These are phyloP conservation scores for Boletellus emodensis DNA, from an alignment of 768 basidiomycete species.

Conservation along the genomic window DNA sequence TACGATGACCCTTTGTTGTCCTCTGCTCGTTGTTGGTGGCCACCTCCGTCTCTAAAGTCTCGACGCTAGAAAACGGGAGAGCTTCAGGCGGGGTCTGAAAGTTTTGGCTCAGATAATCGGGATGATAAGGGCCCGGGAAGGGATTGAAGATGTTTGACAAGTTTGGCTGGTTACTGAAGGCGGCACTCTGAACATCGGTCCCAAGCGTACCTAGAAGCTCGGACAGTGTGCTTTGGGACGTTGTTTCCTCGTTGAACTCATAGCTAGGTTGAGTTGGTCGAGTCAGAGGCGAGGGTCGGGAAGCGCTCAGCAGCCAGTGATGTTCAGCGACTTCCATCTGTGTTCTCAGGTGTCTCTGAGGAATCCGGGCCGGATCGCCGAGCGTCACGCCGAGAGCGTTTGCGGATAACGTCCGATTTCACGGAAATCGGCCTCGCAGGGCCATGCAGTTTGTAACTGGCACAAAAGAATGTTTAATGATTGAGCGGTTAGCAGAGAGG, in stretches of 20 bases:
- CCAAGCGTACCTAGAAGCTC: too few relatives aligned
- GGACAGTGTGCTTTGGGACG: too few relatives aligned
- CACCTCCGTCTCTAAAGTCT: conserved; percentile 43
- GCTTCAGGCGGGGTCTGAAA: conserved; percentile 45
- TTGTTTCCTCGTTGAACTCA: conserved; percentile 43
- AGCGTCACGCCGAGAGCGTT: conserved; percentile 79
- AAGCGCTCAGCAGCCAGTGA: conserved; percentile 57
- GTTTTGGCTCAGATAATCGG: conserved; percentile 61
- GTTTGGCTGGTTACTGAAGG: too few relatives aligned
- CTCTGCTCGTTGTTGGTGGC: conserved; percentile 30
- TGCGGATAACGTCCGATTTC: conserved; percentile 89
- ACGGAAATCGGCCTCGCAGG: conserved; percentile 84
- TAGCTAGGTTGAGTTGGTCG: conserved; percentile 58
- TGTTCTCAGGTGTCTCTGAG: conserved; percentile 71
- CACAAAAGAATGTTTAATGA: conserved; percentile 8
- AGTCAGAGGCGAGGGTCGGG: conserved; percentile 67
- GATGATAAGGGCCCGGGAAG: conserved; percentile 73
- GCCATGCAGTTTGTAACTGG: conserved; percentile 76
- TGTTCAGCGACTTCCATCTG: conserved; percentile 67
- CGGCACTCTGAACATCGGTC: too few relatives aligned
- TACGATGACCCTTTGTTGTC: conserved; percentile 61
- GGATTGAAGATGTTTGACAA: conserved; percentile 31
- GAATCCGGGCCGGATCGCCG: conserved; percentile 50
- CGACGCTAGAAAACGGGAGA: conserved; percentile 49
- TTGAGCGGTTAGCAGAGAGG: background rate